phyloP scores from a whole-genome alignment of 208 protist genomes.

The Trypanosoma vivax region DNA sequence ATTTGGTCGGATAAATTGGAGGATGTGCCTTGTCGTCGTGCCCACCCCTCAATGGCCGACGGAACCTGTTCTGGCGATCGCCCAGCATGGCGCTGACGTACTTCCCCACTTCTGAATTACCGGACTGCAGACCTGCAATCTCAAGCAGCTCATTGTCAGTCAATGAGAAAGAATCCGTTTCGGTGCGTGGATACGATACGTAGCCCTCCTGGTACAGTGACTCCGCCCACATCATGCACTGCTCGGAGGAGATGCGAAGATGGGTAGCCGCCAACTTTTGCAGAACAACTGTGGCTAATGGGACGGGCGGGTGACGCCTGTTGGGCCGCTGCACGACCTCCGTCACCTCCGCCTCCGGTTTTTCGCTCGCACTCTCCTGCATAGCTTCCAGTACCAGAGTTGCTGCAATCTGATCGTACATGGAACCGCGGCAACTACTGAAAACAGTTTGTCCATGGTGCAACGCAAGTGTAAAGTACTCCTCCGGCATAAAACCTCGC shows the following conservation, averaged over 20 bases:
- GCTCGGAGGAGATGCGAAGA: conserved; percentile 88
- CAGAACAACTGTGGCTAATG: conserved; percentile 97
- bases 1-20: conserved; percentile 96
- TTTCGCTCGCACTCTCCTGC: conserved; percentile 33
- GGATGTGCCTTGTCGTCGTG: conserved; percentile 98
- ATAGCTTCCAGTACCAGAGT: conserved; percentile 70
- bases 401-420: conserved; percentile 71
- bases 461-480: conserved; percentile 57
- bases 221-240: conserved; percentile 94
- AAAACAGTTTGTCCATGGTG: conserved; percentile 57
- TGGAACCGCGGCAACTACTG: conserved; percentile 47
- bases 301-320: conserved; percentile 80
- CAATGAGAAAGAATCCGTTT: conserved; percentile 94
- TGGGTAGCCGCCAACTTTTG: conserved; percentile 94
- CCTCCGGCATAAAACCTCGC: conserved; percentile 75
- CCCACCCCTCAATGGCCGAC: conserved; percentile 89
- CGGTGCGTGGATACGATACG: conserved; percentile 97
- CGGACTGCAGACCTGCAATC: conserved; percentile 65
- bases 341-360: conserved; percentile 36
- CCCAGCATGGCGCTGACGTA: conserved; percentile 59
- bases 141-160: conserved; percentile 78
- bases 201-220: conserved; percentile 89
- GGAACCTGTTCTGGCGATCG: conserved; percentile 56
- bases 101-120: conserved; percentile 42
- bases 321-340: conserved; percentile 73